phyloP scores from a whole-genome alignment of 176 grass and related monocot species.

The Puya raimondii region DNA sequence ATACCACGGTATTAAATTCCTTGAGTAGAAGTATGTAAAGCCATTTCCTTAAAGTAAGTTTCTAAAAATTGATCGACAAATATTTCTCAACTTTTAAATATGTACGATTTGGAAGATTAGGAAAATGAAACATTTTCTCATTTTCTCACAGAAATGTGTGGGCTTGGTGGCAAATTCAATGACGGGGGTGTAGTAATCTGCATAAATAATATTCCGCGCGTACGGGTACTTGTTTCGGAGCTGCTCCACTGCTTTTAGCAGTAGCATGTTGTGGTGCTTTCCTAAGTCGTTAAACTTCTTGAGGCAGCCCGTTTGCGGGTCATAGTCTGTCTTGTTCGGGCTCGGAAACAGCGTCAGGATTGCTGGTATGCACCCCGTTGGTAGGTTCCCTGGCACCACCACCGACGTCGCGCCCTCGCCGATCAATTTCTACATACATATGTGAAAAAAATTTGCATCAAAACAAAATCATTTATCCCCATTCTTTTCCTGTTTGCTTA shows the following conservation, averaged over 20 bases:
- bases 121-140: no score
- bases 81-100: no score
- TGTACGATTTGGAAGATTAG: no score
- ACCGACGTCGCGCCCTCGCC: conserved; percentile 22
- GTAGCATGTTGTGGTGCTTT: conserved; percentile 24
- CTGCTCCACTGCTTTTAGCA: neutral
- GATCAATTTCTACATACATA: conserved; percentile 7
- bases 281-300: conserved; percentile 13
- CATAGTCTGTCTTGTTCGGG: conserved; percentile 9
- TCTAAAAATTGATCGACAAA: no score
- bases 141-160: conserved; percentile 14
- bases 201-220: neutral
- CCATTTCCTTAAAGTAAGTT: no score
- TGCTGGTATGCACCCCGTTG: conserved; percentile 20
- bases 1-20: no score
- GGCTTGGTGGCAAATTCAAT: neutral
- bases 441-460: neutral
- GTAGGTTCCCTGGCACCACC: conserved; percentile 22
- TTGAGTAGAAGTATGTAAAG: no score
- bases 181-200: no score
- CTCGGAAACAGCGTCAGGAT: neutral
- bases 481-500: no score
- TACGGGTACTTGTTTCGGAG: conserved; percentile 14
- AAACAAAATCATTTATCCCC: no score
- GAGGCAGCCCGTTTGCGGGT: conserved; percentile 25